These are phyloP conservation scores for Candida taoyuanica DNA, from an alignment of 805 yeast genomes.

Conservation along the genomic window DNA sequence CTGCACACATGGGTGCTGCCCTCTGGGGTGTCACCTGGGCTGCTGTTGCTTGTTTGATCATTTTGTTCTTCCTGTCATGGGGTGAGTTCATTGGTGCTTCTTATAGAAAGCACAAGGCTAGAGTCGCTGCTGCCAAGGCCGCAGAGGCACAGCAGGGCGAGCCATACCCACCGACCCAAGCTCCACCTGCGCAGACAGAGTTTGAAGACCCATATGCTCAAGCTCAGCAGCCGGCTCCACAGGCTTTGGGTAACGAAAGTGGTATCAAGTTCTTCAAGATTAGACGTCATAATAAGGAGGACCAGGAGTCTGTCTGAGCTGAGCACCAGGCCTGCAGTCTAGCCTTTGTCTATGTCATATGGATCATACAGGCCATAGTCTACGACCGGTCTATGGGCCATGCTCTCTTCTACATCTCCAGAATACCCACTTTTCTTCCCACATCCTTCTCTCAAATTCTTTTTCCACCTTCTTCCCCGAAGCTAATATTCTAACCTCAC, in stretches of 20 bases:
- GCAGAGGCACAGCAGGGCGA: constrained; percentile 14
- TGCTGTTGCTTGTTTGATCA: constrained; percentile 46
- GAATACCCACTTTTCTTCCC: too few relatives aligned
- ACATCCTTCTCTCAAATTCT: too few relatives aligned
- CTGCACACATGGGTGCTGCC: constrained; percentile 50
- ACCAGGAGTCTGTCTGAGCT: constrained; percentile 36
- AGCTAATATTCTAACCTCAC: too few relatives aligned
- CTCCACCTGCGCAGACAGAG: constrained; percentile 19
- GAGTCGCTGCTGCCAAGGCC: constrained; percentile 31
- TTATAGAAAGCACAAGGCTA: constrained; percentile 46
- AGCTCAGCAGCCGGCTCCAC: constrained; percentile 20
- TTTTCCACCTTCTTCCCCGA: too few relatives aligned
- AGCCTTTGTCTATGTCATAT: too few relatives aligned
- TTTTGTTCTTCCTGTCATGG: constrained; percentile 50
- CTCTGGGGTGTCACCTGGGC: constrained; percentile 70
- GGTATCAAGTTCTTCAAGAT: constrained; percentile 78
- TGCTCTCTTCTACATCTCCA: too few relatives aligned
- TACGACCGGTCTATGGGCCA: too few relatives aligned
- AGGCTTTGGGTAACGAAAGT: constrained; percentile 35
- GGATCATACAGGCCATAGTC: too few relatives aligned
- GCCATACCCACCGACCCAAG: constrained; percentile 10
- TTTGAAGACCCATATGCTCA: constrained; percentile 25
- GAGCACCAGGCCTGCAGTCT: too few relatives aligned
- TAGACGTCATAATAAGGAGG: constrained; percentile 46
- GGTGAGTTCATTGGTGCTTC: constrained; percentile 44